phyloP scores from a whole-genome alignment of 306 rosid species.

The Malus domestica region ASM211411v1 NC_041795.1:28905501-28906000 shows the following conservation, averaged over 20 bases:
- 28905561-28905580: conserved; percentile 73
- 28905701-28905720: conserved; percentile 39
- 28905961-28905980: no score
- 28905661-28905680: conserved; percentile 58
- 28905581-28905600: conserved; percentile 59
- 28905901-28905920: no score
- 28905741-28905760: conserved; percentile 35
- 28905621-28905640: conserved; percentile 50
- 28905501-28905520: conserved; percentile 70
- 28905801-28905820: conserved; percentile 19
- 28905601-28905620: conserved; percentile 68
- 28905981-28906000: no score
- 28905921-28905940: no score
- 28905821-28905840: conserved; percentile 14
- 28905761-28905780: conserved; percentile 24
- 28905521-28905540: conserved; percentile 41
- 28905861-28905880: background rate
- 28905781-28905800: conserved; percentile 32
- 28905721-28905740: conserved; percentile 34
- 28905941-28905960: no score
- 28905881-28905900: no score
- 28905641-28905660: conserved; percentile 45
- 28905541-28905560: conserved; percentile 61
- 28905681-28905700: conserved; percentile 25
- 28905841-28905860: conserved; percentile 20